Percentiles rank a stretch among this genome's conserved stretches.
These are phyloP conservation scores for Termitomyces sp. DNA, from an alignment of 768 basidiomycete genomes.

Conservation along the genomic window DNA sequence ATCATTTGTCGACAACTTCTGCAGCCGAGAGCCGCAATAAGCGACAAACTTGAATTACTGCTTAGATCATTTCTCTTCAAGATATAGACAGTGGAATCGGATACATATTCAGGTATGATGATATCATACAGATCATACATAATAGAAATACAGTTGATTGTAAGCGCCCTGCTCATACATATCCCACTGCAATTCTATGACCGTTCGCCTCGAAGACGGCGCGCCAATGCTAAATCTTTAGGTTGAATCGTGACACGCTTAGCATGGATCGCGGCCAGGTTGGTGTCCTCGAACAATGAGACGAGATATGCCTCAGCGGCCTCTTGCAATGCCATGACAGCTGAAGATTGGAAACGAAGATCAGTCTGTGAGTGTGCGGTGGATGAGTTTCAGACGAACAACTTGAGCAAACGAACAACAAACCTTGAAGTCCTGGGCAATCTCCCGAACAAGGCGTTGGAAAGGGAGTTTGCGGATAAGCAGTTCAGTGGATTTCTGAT, in stretches of 20 bases:
- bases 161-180: not conserved
- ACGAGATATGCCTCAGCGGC: slow-evolving; percentile 68
- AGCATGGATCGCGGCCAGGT: slow-evolving; percentile 56
- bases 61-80: not conserved
- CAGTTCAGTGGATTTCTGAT: slow-evolving; percentile 60
- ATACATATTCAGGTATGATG: not conserved
- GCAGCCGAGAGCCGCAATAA: too few species aligned
- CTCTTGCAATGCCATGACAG: slow-evolving; percentile 64
- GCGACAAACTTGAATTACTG: not conserved
- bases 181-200: slow-evolving; percentile 16
- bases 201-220: slow-evolving; percentile 29
- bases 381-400: not conserved
- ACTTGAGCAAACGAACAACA: slow-evolving; percentile 7
- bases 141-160: not conserved
- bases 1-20: too few species aligned
- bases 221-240: slow-evolving; percentile 54
- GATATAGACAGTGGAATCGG: not conserved
- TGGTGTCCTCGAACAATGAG: slow-evolving; percentile 67
- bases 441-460: slow-evolving; percentile 74
- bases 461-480: slow-evolving; percentile 64
- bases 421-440: slow-evolving; percentile 78
- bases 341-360: slow-evolving; percentile 71
- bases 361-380: slow-evolving; percentile 41
- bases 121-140: slow-evolving; percentile 7
- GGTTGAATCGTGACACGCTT: slow-evolving; percentile 57